Evolutionary conservation across 768 basidiomycete species (phyloP).

Genomic region (Russula lepida): DNA sequence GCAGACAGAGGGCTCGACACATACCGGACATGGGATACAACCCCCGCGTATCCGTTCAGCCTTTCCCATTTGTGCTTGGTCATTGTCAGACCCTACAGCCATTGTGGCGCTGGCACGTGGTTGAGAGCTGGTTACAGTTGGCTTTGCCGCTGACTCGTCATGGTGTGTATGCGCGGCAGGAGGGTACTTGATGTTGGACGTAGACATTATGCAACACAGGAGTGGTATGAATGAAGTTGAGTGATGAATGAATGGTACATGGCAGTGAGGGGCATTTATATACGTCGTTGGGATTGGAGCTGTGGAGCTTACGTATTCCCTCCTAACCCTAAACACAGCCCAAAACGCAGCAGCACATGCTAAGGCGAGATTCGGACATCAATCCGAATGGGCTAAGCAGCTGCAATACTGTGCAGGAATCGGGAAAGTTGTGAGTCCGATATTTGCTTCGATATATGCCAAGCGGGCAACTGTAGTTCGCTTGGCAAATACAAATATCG

Average conservation of each 20-base stretch:
- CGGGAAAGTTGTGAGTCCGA: neutral
- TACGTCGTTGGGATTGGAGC: neutral
- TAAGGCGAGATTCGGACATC: neutral
- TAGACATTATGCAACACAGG: neutral
- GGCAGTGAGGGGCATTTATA: neutral
- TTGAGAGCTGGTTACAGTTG: constrained; percentile 10
- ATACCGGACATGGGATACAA: constrained; percentile 18
- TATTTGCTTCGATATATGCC: no score
- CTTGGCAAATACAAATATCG: no score
- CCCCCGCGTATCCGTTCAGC: constrained; percentile 16
- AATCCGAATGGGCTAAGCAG: neutral
- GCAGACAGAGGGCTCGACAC: neutral
- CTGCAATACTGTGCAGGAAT: neutral
- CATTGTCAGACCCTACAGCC: neutral
- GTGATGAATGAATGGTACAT: neutral
- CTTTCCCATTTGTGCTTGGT: neutral
- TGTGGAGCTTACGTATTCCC: neutral
- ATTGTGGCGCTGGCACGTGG: constrained; percentile 2
- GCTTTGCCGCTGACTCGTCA: neutral
- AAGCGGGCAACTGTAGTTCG: no score
- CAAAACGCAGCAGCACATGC: neutral
- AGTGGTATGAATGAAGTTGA: neutral
- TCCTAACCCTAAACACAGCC: neutral
- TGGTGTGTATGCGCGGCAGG: constrained; percentile 4
- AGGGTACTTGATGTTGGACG: constrained; percentile 10